phyloP scores from a whole-genome alignment of 768 basidiomycete genomes.

The Chalciporus sphaerocephalus region DNA sequence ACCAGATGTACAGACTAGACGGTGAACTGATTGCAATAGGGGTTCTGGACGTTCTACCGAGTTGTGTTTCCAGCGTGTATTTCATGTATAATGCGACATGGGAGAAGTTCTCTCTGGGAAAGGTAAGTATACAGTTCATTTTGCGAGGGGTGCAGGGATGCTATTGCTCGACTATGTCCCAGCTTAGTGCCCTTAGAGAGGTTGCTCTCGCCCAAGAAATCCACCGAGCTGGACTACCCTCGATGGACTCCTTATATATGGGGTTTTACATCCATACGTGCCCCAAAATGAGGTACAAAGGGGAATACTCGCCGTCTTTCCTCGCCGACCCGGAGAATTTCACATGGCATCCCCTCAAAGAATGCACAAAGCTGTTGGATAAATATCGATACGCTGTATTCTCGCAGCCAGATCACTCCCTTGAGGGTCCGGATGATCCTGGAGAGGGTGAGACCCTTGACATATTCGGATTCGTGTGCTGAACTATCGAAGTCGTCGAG shows the following conservation, averaged over 20 bases:
- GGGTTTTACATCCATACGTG: conserved; percentile 94
- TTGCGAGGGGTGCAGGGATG: neutral
- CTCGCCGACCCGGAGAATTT: conserved; percentile 84
- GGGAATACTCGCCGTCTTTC: conserved; percentile 85
- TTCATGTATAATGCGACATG: conserved; percentile 81
- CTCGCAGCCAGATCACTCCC: conserved; percentile 56
- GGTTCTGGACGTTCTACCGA: conserved; percentile 86
- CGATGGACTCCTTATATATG: conserved; percentile 77
- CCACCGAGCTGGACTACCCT: conserved; percentile 56
- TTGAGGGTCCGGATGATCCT: conserved; percentile 30
- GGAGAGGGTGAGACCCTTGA: conserved; percentile 21
- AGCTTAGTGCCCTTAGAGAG: conserved; percentile 88
- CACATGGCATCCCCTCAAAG: conserved; percentile 65
- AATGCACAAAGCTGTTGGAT: conserved; percentile 59
- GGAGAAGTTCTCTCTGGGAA: conserved; percentile 71
- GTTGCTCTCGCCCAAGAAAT: conserved; percentile 72
- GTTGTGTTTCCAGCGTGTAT: conserved; percentile 80
- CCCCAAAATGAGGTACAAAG: conserved; percentile 95
- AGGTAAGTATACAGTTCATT: conserved; percentile 44
- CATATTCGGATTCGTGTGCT: neutral
- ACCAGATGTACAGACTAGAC: conserved; percentile 83
- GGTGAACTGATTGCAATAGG: conserved; percentile 78
- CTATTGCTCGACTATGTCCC: conserved; percentile 1
- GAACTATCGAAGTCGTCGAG: conserved; percentile 16
- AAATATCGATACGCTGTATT: conserved; percentile 66